Base-by-base conservation (phyloP, 257 asterid genomes). In the Salvia splendens region DNA sequence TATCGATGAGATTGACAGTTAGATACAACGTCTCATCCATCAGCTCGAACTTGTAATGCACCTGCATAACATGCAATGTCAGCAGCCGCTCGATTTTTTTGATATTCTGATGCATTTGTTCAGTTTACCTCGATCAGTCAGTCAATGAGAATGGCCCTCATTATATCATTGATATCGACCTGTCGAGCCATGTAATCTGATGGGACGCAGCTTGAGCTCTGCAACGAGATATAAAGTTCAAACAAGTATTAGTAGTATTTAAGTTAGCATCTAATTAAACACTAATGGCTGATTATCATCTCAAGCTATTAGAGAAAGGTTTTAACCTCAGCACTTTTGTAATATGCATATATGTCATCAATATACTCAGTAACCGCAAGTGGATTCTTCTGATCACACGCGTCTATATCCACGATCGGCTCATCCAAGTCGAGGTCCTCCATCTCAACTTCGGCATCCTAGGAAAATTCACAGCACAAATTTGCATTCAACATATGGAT, bases 41-140 rank as follows among this genome's bases (percentile, higher is more conserved):
- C 78, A 92, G 84, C 56, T 92, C 97, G 35, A 92, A 92, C 80
- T 89, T 92, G 92, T 89, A 86, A 76, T 92, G 97, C 75, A 89
- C 98, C 96, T 91, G 63, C 12, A 69, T 6, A 35, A 40, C 42
- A 40, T 51, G 40, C 41, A 16, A 30, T 61, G 55, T 38, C 65
- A 35, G 24, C 35, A 12, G 41, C 17, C 33, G 14, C 24, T 69
- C 6, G 60, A 17, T 49, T 57, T 47, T 5, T 0, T 8, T 45
- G 41, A 41, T 4, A 15, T 4, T 45, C 17, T 47, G 32, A 41
- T 12, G 51, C 12, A 24, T 24, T 24, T 24, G 2, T 24, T 24
- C 1, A 24, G 56, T 5, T 15, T 77, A 92, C 98, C 97, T 89
- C 95, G 16, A 87, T 84, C 69, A 93, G 86, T 97, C 98, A 93